phyloP scores from a whole-genome alignment of 345 rosid species.

The Durio zibethinus region DNA sequence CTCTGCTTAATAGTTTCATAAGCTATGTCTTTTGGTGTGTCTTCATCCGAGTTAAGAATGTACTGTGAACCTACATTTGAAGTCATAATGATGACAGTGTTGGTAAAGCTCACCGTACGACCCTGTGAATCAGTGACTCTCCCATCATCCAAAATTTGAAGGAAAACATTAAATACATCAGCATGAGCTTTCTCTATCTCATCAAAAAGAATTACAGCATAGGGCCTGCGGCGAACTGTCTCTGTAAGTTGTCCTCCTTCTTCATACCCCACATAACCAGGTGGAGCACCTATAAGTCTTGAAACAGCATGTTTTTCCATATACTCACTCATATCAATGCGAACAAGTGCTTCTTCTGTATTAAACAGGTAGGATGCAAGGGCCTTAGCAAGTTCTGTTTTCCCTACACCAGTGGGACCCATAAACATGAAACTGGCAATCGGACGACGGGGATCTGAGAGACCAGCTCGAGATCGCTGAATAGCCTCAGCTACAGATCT shows the following conservation, averaged over 20 bases:
- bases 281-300: constrained; percentile 97
- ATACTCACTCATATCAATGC: constrained; percentile 98
- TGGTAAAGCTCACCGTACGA: constrained; percentile 46
- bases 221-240: constrained; percentile 88
- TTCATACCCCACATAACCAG: constrained; percentile 96
- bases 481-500: constrained; percentile 93
- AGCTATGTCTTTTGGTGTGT: constrained; percentile 48
- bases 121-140: constrained; percentile 98
- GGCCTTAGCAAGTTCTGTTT: constrained; percentile 94
- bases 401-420: constrained; percentile 99
- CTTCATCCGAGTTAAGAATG: constrained; percentile 68
- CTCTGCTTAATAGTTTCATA: constrained; percentile 78
- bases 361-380: constrained; percentile 91
- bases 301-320: constrained; percentile 99
- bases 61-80: constrained; percentile 27
- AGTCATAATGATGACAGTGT: constrained; percentile 22
- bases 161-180: constrained; percentile 94
- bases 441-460: constrained; percentile 95
- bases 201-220: constrained; percentile 91
- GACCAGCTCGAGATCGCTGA: constrained; percentile 96
- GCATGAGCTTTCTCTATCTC: constrained; percentile 98
- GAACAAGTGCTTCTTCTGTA: constrained; percentile 91
- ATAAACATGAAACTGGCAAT: constrained; percentile 99
- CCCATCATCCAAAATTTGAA: constrained; percentile 95
- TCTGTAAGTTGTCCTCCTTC: constrained; percentile 98